Conservation (phyloP, 2,329 filamentous ascomycete species). For the Fusarium bulbicola region DNA sequence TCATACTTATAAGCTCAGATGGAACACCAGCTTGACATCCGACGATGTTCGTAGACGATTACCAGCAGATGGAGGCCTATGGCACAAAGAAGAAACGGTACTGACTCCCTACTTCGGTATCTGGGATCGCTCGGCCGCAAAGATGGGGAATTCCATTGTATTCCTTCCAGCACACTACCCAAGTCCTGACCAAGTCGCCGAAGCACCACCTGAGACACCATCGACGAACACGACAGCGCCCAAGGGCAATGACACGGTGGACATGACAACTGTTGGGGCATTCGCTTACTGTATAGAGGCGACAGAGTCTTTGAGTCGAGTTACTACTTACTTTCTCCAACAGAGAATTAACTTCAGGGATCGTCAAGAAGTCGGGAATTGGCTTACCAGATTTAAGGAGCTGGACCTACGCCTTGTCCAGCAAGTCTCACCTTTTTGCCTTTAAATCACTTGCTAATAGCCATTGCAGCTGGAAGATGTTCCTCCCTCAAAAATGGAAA, state of each 20-base stretch:
- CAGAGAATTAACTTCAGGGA: conserved; percentile 52
- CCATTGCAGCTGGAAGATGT: conserved; percentile 48
- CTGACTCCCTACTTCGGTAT: conserved; percentile 56
- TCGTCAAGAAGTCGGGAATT: conserved; percentile 52
- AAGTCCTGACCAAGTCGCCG: conserved; percentile 32
- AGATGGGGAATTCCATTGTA: conserved; percentile 51
- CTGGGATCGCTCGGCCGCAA: conserved; percentile 52
- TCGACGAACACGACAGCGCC: neutral
- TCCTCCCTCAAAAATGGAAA: conserved; percentile 45
- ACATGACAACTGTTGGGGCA: conserved; percentile 53
- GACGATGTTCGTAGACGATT: conserved; percentile 45
- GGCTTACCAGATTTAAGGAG: conserved; percentile 58
- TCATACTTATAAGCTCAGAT: conserved; percentile 26
- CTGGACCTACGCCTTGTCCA: conserved; percentile 56
- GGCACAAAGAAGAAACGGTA: conserved; percentile 51
- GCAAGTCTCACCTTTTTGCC: conserved; percentile 2
- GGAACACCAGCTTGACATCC: conserved; percentile 47
- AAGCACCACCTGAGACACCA: conserved; percentile 19
- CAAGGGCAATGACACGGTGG: conserved; percentile 19
- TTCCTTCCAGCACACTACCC: conserved; percentile 49
- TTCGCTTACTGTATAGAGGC: conserved; percentile 59
- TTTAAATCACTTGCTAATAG: fast-evolving
- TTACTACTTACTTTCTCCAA: conserved; percentile 56
- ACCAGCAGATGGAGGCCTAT: conserved; percentile 52
- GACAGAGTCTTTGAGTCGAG: conserved; percentile 55